Percentiles rank a stretch among this genome's conserved stretches.
These are phyloP conservation scores for Gynandropsis gynandra DNA, from an alignment of 345 rosid species.

Conservation along the genomic window DNA sequence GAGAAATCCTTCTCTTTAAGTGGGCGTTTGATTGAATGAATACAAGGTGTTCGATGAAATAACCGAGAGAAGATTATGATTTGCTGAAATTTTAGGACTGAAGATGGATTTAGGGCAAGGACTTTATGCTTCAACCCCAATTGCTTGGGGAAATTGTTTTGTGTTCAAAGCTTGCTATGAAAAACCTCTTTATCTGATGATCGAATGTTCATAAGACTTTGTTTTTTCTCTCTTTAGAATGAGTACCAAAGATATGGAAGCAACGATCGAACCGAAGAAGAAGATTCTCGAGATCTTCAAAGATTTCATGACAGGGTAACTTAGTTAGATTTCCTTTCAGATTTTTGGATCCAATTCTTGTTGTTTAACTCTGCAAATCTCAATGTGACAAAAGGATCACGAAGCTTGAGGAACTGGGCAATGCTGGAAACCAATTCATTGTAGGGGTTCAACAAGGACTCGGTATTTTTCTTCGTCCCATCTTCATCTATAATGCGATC, in stretches of 20 bases:
- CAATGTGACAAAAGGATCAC: slow-evolving; percentile 35
- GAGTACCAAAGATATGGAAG: slow-evolving; percentile 23
- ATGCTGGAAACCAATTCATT: slow-evolving; percentile 39
- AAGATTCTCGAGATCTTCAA: slow-evolving; percentile 32
- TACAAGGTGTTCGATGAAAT: too few species aligned
- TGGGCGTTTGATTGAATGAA: too few species aligned
- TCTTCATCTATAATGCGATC: not conserved
- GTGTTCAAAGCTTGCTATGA: too few species aligned
- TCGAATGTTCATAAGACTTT: slow-evolving; percentile 1
- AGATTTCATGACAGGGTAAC: slow-evolving; percentile 48
- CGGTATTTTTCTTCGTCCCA: slow-evolving; percentile 26
- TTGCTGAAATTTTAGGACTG: too few species aligned
- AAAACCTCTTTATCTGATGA: too few species aligned
- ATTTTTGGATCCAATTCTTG: not conserved
- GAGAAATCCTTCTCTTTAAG: too few species aligned
- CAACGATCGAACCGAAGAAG: slow-evolving; percentile 25
- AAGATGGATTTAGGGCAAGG: too few species aligned
- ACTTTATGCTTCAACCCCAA: too few species aligned
- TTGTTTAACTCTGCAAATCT: not conserved
- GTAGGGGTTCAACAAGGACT: slow-evolving; percentile 49
- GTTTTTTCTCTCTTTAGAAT: slow-evolving; percentile 13
- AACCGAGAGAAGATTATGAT: too few species aligned
- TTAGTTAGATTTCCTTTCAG: not conserved
- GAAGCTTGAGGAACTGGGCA: slow-evolving; percentile 51
- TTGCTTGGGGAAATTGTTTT: too few species aligned